These are phyloP conservation scores for Stagonosporopsis rhizophila DNA, from an alignment of 2,329 filamentous ascomycete genomes.

Conservation along the genomic window DNA sequence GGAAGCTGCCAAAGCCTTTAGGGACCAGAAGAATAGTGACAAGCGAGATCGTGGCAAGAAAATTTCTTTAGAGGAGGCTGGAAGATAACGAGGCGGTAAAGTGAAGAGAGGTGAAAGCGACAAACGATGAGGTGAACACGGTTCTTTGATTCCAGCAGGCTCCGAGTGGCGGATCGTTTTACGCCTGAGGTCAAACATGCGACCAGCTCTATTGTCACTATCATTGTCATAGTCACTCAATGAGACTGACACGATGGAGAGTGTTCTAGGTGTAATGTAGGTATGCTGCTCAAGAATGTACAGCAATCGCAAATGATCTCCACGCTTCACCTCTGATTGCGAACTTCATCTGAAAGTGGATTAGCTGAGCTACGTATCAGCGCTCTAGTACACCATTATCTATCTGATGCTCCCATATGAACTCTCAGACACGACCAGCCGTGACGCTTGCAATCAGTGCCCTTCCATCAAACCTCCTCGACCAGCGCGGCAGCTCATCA, in stretches of 20 bases:
- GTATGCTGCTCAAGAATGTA: neutral
- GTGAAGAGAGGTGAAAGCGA: slow-evolving; percentile 28
- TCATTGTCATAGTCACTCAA: neutral
- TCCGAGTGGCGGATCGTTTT: neutral
- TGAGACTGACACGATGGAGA: neutral
- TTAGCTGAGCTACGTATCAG: too few relatives aligned
- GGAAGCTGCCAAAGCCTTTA: neutral
- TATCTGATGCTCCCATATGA: neutral
- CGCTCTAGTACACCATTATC: neutral
- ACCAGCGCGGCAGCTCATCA: slow-evolving; percentile 21
- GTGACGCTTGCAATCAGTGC: slow-evolving; percentile 12
- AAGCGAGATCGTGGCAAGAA: neutral
- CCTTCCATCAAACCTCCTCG: slow-evolving; percentile 17
- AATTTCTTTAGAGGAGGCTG: slow-evolving; percentile 16
- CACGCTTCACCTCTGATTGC: neutral
- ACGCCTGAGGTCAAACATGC: neutral
- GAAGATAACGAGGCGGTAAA: slow-evolving; percentile 1
- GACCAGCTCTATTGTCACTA: neutral
- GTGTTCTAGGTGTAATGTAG: neutral
- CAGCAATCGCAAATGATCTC: neutral
- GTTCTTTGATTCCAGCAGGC: slow-evolving; percentile 6
- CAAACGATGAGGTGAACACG: slow-evolving; percentile 11
- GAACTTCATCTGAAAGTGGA: too few relatives aligned
- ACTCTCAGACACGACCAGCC: neutral
- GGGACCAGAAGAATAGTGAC: neutral